Evolutionary conservation across 768 basidiomycete species (phyloP).

Genomic region (Kwoniella sp.): DNA sequence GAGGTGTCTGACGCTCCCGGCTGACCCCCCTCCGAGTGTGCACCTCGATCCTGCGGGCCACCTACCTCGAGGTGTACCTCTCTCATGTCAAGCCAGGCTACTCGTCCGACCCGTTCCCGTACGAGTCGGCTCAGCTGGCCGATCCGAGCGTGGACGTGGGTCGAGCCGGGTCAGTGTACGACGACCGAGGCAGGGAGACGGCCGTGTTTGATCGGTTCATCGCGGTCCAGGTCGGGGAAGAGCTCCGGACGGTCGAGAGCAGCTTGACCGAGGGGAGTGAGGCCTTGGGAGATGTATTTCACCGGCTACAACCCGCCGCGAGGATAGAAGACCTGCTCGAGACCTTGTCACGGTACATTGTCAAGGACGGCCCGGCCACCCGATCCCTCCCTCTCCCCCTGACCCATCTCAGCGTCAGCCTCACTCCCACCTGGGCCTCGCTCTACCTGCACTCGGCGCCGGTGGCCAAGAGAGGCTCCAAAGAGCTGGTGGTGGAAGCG

Average conservation of each 20-base stretch:
- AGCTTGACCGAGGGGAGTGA: conserved; percentile 31
- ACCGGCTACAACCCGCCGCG: conserved; percentile 32
- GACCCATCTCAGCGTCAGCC: conserved; percentile 20
- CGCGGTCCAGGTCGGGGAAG: conserved; percentile 31
- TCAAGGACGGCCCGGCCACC: not conserved
- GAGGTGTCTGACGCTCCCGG: not conserved
- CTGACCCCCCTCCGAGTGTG: conserved; percentile 14
- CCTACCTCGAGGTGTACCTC: conserved; percentile 16
- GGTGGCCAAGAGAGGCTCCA: conserved; percentile 2
- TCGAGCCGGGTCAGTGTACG: conserved; percentile 12
- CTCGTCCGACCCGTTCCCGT: conserved; percentile 32
- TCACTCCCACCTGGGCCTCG: conserved; percentile 35
- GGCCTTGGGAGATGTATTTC: conserved; percentile 25
- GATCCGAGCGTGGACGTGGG: not conserved
- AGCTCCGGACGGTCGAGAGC: conserved; percentile 33
- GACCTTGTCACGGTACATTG: conserved; percentile 21
- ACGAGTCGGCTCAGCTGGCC: conserved; percentile 16
- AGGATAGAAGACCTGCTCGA: conserved; percentile 38
- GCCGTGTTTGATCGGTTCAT: conserved; percentile 41
- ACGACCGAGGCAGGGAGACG: conserved; percentile 24
- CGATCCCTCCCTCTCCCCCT: conserved; percentile 27
- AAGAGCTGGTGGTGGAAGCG: conserved; percentile 35
- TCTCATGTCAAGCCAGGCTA: conserved; percentile 12
- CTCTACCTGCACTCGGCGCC: conserved; percentile 21
- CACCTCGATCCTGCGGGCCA: conserved; percentile 27